phyloP scores from a whole-genome alignment of 495 filamentous ascomycete species.

The Poronia punctata region DNA sequence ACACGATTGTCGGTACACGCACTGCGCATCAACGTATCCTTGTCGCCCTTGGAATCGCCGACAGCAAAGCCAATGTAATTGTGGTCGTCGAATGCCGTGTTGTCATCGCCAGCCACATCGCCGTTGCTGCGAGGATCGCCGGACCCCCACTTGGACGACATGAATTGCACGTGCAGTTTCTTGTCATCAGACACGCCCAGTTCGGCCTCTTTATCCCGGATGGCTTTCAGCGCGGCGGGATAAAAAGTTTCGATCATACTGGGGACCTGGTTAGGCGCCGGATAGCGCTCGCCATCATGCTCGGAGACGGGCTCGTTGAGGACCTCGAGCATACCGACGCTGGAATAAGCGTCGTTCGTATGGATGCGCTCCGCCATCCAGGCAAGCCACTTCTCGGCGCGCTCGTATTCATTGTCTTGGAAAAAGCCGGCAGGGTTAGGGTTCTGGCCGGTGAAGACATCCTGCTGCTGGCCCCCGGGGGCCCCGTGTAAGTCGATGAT shows the following conservation, averaged over 20 bases:
- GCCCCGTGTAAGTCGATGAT: slow-evolving; percentile 57
- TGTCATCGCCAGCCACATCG: slow-evolving; percentile 31
- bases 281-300: slow-evolving; percentile 15
- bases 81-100: slow-evolving; percentile 47
- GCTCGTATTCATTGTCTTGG: slow-evolving; percentile 44
- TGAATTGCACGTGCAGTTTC: slow-evolving; percentile 49
- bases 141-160: slow-evolving; percentile 47
- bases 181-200: slow-evolving; percentile 32
- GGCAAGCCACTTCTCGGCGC: slow-evolving; percentile 48
- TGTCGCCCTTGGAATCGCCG: slow-evolving; percentile 24
- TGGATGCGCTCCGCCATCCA: slow-evolving; percentile 52
- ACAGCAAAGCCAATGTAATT: slow-evolving; percentile 40
- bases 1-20: slow-evolving; percentile 18
- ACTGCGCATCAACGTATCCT: slow-evolving; percentile 21
- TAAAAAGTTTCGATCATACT: slow-evolving; percentile 36
- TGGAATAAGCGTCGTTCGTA: slow-evolving; percentile 40
- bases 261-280: slow-evolving; percentile 16
- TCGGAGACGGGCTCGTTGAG: slow-evolving; percentile 49
- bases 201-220: slow-evolving; percentile 40
- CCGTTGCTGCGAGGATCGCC: slow-evolving; percentile 38
- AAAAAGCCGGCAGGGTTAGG: slow-evolving; percentile 45
- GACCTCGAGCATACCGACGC: slow-evolving; percentile 53
- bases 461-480: slow-evolving; percentile 47
- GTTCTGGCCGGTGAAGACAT: slow-evolving; percentile 49
- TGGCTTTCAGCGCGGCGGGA: slow-evolving; percentile 42